Evolutionary conservation across 1,139 yeast genomes (phyloP).

Genomic region (Starmera stellimalicola): DNA sequence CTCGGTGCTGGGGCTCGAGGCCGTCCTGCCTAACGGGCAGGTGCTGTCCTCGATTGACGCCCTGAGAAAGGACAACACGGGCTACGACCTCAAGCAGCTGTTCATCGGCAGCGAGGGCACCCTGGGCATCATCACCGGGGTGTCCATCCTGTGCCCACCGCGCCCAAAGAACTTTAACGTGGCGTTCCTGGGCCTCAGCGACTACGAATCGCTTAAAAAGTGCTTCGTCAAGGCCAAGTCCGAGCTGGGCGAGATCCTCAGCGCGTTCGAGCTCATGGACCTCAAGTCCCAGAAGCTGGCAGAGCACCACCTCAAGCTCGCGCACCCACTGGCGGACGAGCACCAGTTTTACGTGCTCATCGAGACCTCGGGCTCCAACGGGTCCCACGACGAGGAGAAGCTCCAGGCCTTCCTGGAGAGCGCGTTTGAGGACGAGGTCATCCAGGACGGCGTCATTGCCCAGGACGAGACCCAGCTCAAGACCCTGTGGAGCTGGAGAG

Average conservation of each 20-base stretch:
- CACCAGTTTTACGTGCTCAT: conserved; percentile 86
- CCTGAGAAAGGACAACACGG: conserved; percentile 88
- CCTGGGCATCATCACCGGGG: conserved; percentile 82
- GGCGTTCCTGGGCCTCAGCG: conserved; percentile 76
- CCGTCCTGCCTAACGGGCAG: conserved; percentile 84
- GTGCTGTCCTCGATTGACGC: conserved; percentile 72
- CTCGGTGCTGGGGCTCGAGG: conserved; percentile 83
- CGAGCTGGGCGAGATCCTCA: conserved; percentile 76
- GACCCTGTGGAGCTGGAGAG: conserved; percentile 93
- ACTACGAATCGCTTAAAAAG: conserved; percentile 74
- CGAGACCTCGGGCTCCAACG: conserved; percentile 90
- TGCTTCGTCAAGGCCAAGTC: conserved; percentile 72
- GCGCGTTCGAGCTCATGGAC: conserved; percentile 97
- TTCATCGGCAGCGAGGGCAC: conserved; percentile 95
- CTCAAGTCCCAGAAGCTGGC: conserved; percentile 61
- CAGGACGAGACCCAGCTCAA: conserved; percentile 85
- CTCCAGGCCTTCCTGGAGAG: conserved; percentile 72
- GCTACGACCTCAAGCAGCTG: conserved; percentile 84
- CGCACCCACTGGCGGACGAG: conserved; percentile 72
- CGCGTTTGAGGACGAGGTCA: conserved; percentile 77
- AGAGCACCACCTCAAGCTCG: conserved; percentile 40
- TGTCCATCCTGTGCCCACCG: conserved; percentile 85
- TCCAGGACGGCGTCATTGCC: conserved; percentile 88
- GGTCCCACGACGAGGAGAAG: conserved; percentile 75
- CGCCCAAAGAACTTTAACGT: conserved; percentile 83